Evolutionary conservation across 148 eudicot genomes (phyloP).

Genomic region (Chenopodium album): DNA sequence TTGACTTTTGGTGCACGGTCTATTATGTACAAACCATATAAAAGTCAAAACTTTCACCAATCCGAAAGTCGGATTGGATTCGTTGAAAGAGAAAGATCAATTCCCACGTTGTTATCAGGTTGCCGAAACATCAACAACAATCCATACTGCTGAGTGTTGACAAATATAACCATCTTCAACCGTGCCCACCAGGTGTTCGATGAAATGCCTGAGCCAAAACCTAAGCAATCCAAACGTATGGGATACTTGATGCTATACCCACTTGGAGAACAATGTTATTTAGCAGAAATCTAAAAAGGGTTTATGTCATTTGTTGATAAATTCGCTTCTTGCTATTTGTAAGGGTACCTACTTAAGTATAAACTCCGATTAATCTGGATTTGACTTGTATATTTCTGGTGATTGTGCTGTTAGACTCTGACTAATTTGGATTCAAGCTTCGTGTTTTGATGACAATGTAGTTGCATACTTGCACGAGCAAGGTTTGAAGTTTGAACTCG

Average conservation of each 20-base stretch:
- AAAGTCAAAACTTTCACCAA: not conserved
- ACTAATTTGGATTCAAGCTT: too few relatives aligned
- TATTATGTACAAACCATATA: not conserved
- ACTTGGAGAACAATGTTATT: not conserved
- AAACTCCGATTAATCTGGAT: too few relatives aligned
- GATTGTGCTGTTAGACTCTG: too few relatives aligned
- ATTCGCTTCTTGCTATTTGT: too few relatives aligned
- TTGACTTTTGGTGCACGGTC: not conserved
- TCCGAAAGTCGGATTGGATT: not conserved
- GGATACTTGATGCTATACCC: not conserved
- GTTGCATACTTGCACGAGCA: not conserved
- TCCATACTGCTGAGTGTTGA: too few relatives aligned
- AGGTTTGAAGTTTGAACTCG: not conserved
- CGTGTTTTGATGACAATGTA: not conserved
- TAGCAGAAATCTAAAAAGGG: not conserved
- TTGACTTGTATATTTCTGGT: too few relatives aligned
- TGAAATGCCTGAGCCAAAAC: not conserved
- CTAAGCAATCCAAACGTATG: not conserved
- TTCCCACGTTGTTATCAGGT: too few relatives aligned
- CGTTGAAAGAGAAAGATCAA: too few relatives aligned
- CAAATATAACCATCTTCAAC: not conserved
- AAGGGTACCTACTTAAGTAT: not conserved
- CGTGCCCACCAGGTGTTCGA: not conserved
- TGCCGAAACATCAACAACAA: too few relatives aligned
- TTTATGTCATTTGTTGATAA: not conserved